phyloP scores from a whole-genome alignment of 2,329 filamentous ascomycete genomes.

The Colletotrichum liaoningense region DNA sequence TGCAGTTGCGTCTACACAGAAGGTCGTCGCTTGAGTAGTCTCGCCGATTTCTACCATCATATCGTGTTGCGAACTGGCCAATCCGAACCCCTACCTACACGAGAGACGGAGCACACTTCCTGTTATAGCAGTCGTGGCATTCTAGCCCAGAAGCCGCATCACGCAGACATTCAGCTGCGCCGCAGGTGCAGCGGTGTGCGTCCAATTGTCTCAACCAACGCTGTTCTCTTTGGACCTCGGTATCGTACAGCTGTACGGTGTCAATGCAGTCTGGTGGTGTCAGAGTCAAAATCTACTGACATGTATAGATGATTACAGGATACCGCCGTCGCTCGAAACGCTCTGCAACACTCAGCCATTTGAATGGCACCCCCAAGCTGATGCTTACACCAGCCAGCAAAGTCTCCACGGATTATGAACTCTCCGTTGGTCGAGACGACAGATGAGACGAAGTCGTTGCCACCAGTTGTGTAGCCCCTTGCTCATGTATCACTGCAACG shows the following conservation, averaged over 20 bases:
- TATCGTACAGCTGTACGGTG: background rate
- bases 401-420: background rate
- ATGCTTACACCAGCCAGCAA: background rate
- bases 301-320: background rate
- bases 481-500: constrained; percentile 12
- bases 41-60: background rate
- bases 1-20: background rate
- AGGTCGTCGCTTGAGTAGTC: background rate
- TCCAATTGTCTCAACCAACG: background rate
- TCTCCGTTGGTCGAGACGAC: background rate
- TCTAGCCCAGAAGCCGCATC: background rate
- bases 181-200: background rate
- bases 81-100: background rate
- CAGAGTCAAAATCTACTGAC: background rate
- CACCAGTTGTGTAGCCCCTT: background rate
- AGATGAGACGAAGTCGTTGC: background rate
- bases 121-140: constrained; percentile 3
- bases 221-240: background rate
- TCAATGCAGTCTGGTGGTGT: background rate
- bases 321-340: background rate
- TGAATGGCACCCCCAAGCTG: background rate
- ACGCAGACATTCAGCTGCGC: background rate
- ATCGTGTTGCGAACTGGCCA: background rate
- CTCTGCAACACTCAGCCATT: background rate
- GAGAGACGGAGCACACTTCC: constrained; percentile 14